A percentile compares a stretch with the other conserved stretches of the same genome.
Conservation (phyloP, 2,329 filamentous ascomycete species). For the Kalaharituber pfeilii region DNA sequence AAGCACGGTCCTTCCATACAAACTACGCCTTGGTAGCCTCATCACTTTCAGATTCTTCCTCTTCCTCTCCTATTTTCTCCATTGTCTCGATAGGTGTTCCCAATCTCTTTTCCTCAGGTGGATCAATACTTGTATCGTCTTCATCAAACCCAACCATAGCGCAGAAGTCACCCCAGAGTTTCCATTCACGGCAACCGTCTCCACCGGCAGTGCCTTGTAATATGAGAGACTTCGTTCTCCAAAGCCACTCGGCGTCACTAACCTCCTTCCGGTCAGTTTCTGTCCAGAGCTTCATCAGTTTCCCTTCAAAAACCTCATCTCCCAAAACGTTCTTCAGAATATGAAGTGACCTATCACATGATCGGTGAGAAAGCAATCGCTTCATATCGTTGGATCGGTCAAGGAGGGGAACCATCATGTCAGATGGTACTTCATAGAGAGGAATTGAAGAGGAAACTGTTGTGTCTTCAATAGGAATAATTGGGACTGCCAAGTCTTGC, state of each 20-base stretch:
- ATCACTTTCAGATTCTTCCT: neutral
- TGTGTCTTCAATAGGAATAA: neutral
- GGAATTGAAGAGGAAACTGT: conserved; percentile 13
- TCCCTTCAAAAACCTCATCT: conserved; percentile 10
- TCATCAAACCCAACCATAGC: conserved; percentile 18
- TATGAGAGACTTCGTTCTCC: conserved; percentile 12
- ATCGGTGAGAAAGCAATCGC: conserved; percentile 12
- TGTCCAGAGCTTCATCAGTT: conserved; percentile 16
- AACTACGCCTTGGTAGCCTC: neutral
- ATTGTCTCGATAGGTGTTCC: neutral
- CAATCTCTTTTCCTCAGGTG: neutral
- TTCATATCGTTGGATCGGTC: conserved; percentile 16
- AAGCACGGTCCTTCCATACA: neutral
- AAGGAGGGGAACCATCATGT: conserved; percentile 17
- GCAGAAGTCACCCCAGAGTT: conserved; percentile 18
- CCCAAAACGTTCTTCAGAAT: conserved; percentile 12
- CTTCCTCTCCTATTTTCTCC: conserved; percentile 1
- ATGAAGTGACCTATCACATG: conserved; percentile 13
- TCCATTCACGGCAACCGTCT: conserved; percentile 12
- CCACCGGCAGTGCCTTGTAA: conserved; percentile 4
- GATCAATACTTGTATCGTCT: conserved; percentile 3
- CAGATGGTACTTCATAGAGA: conserved; percentile 13
- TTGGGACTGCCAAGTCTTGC: conserved; percentile 6
- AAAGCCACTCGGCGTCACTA: conserved; percentile 16
- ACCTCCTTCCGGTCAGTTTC: conserved; percentile 11